Conservation (phyloP, 1,284 basidiomycete species). For the Coniferiporia sulphurascens region DNA sequence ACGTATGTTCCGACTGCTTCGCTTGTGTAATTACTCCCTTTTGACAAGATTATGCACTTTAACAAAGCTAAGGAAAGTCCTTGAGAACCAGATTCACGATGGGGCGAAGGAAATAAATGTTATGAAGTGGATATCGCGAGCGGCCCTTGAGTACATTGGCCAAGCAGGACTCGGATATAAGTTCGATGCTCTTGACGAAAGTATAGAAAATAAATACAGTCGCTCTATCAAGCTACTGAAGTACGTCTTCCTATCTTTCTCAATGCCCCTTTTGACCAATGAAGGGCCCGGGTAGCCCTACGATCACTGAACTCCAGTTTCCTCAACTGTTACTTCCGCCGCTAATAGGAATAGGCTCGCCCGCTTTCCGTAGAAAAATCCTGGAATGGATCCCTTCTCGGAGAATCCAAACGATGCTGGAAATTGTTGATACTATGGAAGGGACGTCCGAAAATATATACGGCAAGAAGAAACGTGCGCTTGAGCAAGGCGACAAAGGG, state of each 20-base stretch:
- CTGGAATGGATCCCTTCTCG: constrained; percentile 2
- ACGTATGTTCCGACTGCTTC: constrained; percentile 26
- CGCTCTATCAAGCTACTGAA: constrained; percentile 27
- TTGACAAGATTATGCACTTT: constrained; percentile 25
- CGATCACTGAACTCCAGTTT: neutral
- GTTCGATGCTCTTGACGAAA: constrained; percentile 32
- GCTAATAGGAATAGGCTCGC: constrained; percentile 3
- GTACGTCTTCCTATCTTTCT: constrained; percentile 20
- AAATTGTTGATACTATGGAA: neutral
- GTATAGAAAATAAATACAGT: constrained; percentile 27
- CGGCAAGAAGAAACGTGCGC: too few species aligned
- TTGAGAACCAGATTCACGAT: too few species aligned
- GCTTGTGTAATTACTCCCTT: constrained; percentile 23
- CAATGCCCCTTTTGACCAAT: neutral
- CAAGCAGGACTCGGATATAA: constrained; percentile 37
- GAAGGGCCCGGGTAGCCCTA: neutral
- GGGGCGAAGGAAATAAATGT: constrained; percentile 34
- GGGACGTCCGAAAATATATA: too few species aligned
- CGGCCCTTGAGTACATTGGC: constrained; percentile 33
- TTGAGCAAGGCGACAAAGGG: too few species aligned
- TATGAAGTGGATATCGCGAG: constrained; percentile 35
- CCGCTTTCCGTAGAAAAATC: constrained; percentile 5
- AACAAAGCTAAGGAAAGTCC: constrained; percentile 2
- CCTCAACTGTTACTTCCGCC: constrained; percentile 7
- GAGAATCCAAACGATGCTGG: neutral